Conservation (phyloP, 108 stramenopile species). For the Nitzschia sp. region DNA sequence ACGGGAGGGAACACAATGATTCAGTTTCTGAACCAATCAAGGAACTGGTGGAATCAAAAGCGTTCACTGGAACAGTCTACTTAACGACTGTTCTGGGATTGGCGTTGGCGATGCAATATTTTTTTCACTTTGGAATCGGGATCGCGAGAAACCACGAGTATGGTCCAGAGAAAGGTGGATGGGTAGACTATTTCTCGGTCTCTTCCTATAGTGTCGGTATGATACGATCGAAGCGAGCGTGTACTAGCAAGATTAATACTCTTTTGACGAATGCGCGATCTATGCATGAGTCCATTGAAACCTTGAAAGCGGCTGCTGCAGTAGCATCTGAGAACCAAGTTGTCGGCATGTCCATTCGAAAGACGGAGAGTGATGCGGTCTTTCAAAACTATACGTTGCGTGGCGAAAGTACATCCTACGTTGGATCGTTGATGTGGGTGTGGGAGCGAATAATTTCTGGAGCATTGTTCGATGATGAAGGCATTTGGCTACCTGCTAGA, state of each 20-base stretch:
- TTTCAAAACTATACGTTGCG: slow-evolving; percentile 33
- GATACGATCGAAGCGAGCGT: slow-evolving; percentile 31
- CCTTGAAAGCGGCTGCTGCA: neutral
- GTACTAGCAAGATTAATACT: slow-evolving; percentile 36
- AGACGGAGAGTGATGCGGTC: slow-evolving; percentile 11
- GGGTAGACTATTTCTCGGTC: neutral
- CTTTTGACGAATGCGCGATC: slow-evolving; percentile 34
- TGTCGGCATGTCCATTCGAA: neutral
- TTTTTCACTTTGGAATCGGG: neutral
- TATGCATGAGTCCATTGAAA: slow-evolving; percentile 19
- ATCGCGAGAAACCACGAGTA: neutral
- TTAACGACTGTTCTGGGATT: neutral
- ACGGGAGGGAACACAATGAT: too few relatives aligned
- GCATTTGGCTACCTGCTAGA: slow-evolving; percentile 54
- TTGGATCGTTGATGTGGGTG: slow-evolving; percentile 36
- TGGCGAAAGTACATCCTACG: slow-evolving; percentile 29
- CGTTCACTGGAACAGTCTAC: neutral
- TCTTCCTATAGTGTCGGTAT: slow-evolving; percentile 8
- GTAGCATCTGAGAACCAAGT: neutral
- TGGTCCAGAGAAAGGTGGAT: neutral
- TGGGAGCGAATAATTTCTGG: slow-evolving; percentile 37
- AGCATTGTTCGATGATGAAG: slow-evolving; percentile 52
- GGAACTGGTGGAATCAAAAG: neutral
- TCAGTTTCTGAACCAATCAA: too few relatives aligned
- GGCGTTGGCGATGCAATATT: neutral